Evolutionary conservation across 2,329 filamentous ascomycete species (phyloP).

Genomic region (Calonectria multiphialidica): DNA sequence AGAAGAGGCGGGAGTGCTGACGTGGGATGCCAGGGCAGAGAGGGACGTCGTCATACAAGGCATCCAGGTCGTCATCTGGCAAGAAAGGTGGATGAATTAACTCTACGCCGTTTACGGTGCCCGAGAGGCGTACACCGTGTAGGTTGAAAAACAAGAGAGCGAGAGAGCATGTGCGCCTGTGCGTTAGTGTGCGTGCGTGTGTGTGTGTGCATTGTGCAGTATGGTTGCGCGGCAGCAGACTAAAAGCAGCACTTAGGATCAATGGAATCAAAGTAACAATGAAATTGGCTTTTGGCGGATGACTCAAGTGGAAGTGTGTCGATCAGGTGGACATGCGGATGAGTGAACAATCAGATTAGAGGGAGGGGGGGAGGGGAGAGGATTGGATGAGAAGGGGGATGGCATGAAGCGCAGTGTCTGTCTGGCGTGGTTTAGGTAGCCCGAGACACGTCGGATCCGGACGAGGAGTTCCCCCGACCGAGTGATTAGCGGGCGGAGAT

Average conservation of each 20-base stretch:
- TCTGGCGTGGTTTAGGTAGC: neutral
- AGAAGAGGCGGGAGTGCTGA: neutral
- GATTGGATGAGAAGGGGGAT: neutral
- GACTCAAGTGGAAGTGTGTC: neutral
- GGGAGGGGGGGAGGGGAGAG: neutral
- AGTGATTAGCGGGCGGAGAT: slow-evolving; percentile 17
- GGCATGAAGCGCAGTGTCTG: neutral
- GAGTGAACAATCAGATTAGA: neutral
- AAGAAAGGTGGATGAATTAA: neutral
- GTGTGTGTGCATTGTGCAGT: neutral
- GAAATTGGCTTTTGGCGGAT: neutral
- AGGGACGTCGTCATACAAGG: neutral
- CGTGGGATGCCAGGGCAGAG: neutral
- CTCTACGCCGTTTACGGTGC: neutral
- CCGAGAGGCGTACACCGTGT: neutral
- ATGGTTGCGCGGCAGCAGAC: too few relatives aligned
- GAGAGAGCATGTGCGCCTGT: neutral
- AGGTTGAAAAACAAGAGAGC: neutral
- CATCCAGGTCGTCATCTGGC: neutral
- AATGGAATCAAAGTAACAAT: neutral
- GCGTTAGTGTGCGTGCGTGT: neutral
- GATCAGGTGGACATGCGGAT: neutral
- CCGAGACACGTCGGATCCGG: slow-evolving; percentile 20
- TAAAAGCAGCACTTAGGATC: too few relatives aligned
- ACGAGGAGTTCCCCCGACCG: slow-evolving; percentile 11